phyloP scores from a whole-genome alignment of 345 rosid genomes.

The Laguncularia racemosa region DNA sequence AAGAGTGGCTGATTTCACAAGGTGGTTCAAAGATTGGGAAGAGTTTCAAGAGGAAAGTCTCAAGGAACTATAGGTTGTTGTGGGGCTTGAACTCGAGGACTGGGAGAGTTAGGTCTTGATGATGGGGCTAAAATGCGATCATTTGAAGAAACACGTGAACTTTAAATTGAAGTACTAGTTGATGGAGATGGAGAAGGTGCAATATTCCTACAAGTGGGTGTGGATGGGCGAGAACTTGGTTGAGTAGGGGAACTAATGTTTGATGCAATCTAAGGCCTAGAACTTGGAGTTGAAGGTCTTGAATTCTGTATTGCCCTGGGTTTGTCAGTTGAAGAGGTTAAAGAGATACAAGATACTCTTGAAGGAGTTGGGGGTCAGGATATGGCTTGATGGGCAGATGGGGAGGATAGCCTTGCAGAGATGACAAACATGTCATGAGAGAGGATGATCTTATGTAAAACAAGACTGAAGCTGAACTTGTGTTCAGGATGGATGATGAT shows the following conservation, averaged over 20 bases:
- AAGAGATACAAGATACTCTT: conserved; percentile 51
- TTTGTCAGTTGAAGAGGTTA: conserved; percentile 43
- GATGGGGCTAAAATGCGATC: conserved; percentile 51
- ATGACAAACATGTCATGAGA: conserved; percentile 56
- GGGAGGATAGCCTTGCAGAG: conserved; percentile 74
- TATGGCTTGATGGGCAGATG: conserved; percentile 38
- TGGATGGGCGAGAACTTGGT: conserved; percentile 81
- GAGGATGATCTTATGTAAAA: conserved; percentile 84
- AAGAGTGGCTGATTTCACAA: conserved; percentile 88
- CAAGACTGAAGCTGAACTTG: conserved; percentile 93
- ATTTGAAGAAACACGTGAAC: conserved; percentile 54
- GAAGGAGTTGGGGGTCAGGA: conserved; percentile 82
- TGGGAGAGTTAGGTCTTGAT: conserved; percentile 85
- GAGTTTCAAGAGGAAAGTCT: conserved; percentile 82
- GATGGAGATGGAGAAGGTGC: conserved; percentile 42
- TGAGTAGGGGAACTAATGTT: conserved; percentile 46
- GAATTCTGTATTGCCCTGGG: conserved; percentile 50
- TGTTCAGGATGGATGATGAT: conserved; percentile 66
- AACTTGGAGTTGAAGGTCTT: conserved; percentile 81
- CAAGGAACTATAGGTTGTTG: conserved; percentile 75
- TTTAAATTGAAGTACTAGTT: conserved; percentile 33
- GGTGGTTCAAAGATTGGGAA: conserved; percentile 86
- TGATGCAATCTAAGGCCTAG: conserved; percentile 66
- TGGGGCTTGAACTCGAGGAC: conserved; percentile 56
- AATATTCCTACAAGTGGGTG: conserved; percentile 76